phyloP scores from a whole-genome alignment of 306 rosid genomes.

The Prunus salicina region DNA sequence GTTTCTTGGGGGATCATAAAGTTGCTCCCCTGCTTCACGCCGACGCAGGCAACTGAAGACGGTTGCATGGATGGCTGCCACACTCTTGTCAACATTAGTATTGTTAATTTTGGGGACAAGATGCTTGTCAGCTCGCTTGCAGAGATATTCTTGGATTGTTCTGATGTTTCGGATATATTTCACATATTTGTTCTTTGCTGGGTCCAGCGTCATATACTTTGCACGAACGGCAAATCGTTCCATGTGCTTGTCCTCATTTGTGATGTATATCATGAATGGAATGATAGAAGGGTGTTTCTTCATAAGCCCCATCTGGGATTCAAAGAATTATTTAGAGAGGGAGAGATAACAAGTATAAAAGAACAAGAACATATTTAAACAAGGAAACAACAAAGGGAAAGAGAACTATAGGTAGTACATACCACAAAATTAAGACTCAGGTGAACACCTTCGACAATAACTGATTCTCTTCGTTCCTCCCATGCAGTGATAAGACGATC shows the following conservation, averaged over 20 bases:
- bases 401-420: constrained; percentile 12
- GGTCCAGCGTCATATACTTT: constrained; percentile 94
- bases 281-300: constrained; percentile 92
- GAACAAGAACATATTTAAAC: background rate
- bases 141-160: constrained; percentile 93
- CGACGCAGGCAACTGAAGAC: constrained; percentile 92
- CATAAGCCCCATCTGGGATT: constrained; percentile 93
- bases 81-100: constrained; percentile 97
- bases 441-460: constrained; percentile 97
- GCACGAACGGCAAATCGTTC: constrained; percentile 99
- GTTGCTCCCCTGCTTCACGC: constrained; percentile 82
- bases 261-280: constrained; percentile 90
- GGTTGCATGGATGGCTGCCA: constrained; percentile 96
- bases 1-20: constrained; percentile 68
- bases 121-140: constrained; percentile 96
- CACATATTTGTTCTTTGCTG: constrained; percentile 91
- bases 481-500: constrained; percentile 93
- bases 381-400: constrained; percentile 2
- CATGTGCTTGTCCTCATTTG: constrained; percentile 93
- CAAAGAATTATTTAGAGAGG: constrained; percentile 9
- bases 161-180: constrained; percentile 94
- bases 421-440: constrained; percentile 96
- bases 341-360: background rate
- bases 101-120: constrained; percentile 97
- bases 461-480: constrained; percentile 95